A percentile compares a stretch with the other conserved stretches of the same genome.
These are phyloP conservation scores for Pleurotus pulmonarius DNA, from an alignment of 768 basidiomycete species.

Conservation along the genomic window DNA sequence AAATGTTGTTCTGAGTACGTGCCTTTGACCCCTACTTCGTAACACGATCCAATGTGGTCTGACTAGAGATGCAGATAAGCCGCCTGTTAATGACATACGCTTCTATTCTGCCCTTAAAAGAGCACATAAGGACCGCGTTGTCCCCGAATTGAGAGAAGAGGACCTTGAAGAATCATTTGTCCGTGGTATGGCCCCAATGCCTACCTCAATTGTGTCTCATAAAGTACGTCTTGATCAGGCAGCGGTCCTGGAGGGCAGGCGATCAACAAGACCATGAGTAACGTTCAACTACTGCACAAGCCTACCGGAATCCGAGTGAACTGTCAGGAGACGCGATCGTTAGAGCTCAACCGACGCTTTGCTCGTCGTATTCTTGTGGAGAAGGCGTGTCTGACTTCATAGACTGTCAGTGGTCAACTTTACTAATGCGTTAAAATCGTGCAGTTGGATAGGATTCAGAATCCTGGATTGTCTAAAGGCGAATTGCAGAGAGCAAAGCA, in stretches of 20 bases:
- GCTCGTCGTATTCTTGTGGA: slow-evolving; percentile 73
- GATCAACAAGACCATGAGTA: slow-evolving; percentile 91
- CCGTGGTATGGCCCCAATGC: slow-evolving; percentile 49
- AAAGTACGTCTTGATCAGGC: slow-evolving; percentile 38
- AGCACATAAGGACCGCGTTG: slow-evolving; percentile 56
- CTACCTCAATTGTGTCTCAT: neutral
- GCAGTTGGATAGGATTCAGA: slow-evolving; percentile 67
- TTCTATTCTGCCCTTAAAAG: slow-evolving; percentile 71
- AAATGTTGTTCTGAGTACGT: slow-evolving; percentile 25
- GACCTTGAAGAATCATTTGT: slow-evolving; percentile 89
- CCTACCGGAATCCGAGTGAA: slow-evolving; percentile 84
- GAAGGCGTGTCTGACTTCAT: slow-evolving; percentile 54
- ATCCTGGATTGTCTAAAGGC: slow-evolving; percentile 75
- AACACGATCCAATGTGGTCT: slow-evolving; percentile 20
- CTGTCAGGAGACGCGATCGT: slow-evolving; percentile 86
- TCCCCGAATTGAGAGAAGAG: slow-evolving; percentile 69
- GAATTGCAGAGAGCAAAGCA: slow-evolving; percentile 69
- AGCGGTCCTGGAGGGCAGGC: slow-evolving; percentile 96
- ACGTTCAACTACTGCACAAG: slow-evolving; percentile 85
- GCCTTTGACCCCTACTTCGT: slow-evolving; percentile 7
- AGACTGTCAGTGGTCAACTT: slow-evolving; percentile 8
- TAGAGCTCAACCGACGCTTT: slow-evolving; percentile 71
- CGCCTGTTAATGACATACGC: slow-evolving; percentile 29
- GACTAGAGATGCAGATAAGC: slow-evolving; percentile 14
- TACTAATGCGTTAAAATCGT: slow-evolving; percentile 17